Base-by-base conservation (phyloP, 2,329 filamentous ascomycete genomes). In the Pyrenochaeta sp. region DNA sequence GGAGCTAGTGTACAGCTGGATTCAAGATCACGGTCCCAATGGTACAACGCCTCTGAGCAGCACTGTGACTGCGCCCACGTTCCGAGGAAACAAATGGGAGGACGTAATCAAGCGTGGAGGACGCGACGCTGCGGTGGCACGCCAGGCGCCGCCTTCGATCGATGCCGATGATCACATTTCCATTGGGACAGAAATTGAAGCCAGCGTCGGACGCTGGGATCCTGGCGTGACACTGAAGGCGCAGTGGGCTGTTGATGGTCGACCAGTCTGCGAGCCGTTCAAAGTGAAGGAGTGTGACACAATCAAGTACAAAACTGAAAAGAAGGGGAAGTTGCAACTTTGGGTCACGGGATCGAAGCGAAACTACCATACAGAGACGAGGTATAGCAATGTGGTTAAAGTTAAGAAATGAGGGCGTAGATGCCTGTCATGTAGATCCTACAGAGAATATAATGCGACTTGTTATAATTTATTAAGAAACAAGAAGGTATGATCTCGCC, bases 121-220 rank as follows among this genome's bases (percentile, higher is more conserved):
- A 3, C 71, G 63, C n/a, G 42, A 67, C 30, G 77, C 77, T 37
- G 77, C 76, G 2, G 27, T 78, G 2, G 62, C 61, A 13, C 65
- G 74, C 24, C 77, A 79, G 49, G 66, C 66, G 12, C 57, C 65
- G 0, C 77, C 76, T 0, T 37, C 39, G 5, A 61, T 76, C 15
- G 24, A 66, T 1, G 56, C 30, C 0, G 50, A 59, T 5, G 52
- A 49, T 9, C 37, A 54, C 13, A 54, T 50, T n/a, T 45, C 42
- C 4, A 56, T 65, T 2, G 59, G 50, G 3, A 45, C 52, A 9
- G 39, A 50, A 5, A 27, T 63, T 2, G 27, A 47, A n/a, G 62
- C 65, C 2, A 72, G 45, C 50, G 69, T 73, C 2, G 77, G 77
- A 1, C 64, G 71, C 1, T 79, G 76, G 76, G 76, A 79, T 59